Conservation (phyloP, 495 filamentous ascomycete species). For the Penicillium roqueforti region DNA sequence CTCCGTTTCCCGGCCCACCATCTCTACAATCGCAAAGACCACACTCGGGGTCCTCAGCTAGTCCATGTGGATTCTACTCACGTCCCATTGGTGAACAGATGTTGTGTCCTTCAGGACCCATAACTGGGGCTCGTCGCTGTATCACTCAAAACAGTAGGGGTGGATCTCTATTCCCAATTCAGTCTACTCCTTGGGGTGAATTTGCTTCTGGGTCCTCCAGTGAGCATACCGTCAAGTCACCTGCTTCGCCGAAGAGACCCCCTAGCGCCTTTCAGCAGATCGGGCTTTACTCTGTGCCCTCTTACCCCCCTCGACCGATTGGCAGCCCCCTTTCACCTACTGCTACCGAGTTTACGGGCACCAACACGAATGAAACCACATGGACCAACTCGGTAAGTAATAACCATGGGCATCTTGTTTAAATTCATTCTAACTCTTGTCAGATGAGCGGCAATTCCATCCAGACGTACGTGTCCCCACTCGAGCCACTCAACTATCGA, state of each 20-base stretch:
- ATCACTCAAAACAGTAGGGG: constrained; percentile 39
- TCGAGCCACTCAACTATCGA: constrained; percentile 95
- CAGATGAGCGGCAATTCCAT: constrained; percentile 46
- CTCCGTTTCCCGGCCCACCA: constrained; percentile 18
- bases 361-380: constrained; percentile 36
- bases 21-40: constrained; percentile 35
- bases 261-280: constrained; percentile 42
- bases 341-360: constrained; percentile 70
- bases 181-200: constrained; percentile 31
- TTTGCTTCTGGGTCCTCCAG: constrained; percentile 28
- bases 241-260: constrained; percentile 34
- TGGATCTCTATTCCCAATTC: constrained; percentile 32
- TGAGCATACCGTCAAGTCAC: constrained; percentile 15
- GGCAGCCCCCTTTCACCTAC: constrained; percentile 81
- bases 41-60: constrained; percentile 37
- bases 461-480: constrained; percentile 78
- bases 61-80: constrained; percentile 29
- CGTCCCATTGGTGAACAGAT: constrained; percentile 30
- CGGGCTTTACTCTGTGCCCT: constrained; percentile 47
- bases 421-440: constrained; percentile 8
- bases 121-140: constrained; percentile 33
- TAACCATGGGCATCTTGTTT: background rate
- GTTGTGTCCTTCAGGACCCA: constrained; percentile 31
- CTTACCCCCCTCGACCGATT: constrained; percentile 67
- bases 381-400: constrained; percentile 49